Evolutionary conservation across 2,329 filamentous ascomycete species (phyloP).

Genomic region (Dactylellina leptospora): DNA sequence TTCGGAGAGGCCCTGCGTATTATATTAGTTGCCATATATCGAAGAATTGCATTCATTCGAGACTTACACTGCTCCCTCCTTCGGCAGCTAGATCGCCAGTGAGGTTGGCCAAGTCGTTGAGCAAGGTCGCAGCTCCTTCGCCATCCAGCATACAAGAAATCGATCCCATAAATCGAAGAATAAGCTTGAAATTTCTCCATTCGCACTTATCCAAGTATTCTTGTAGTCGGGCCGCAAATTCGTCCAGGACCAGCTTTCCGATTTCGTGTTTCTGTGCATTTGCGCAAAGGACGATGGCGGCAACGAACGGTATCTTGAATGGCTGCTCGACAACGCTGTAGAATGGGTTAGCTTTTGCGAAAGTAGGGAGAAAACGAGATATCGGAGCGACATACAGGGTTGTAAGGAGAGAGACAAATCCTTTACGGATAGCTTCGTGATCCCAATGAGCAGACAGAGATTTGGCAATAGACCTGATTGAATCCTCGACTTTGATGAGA

Average conservation of each 20-base stretch:
- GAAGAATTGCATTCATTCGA: neutral
- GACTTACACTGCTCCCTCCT: conserved; percentile 43
- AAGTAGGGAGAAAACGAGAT: conserved; percentile 52
- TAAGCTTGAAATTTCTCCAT: conserved; percentile 91
- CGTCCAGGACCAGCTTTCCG: conserved; percentile 67
- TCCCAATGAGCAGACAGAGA: conserved; percentile 83
- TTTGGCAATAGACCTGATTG: conserved; percentile 77
- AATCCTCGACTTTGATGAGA: conserved; percentile 79
- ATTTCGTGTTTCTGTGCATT: conserved; percentile 78
- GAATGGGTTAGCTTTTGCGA: conserved; percentile 18
- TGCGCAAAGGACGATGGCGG: conserved; percentile 79
- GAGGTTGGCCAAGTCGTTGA: conserved; percentile 81
- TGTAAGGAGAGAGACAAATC: conserved; percentile 76
- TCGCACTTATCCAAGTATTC: conserved; percentile 74
- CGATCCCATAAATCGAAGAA: conserved; percentile 87
- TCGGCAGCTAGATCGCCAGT: conserved; percentile 77
- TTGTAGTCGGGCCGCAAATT: conserved; percentile 73
- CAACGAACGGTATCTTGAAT: conserved; percentile 95
- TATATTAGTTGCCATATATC: conserved; percentile 1
- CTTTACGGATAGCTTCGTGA: conserved; percentile 77
- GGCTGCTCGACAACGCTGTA: conserved; percentile 81
- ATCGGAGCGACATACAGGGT: conserved; percentile 69
- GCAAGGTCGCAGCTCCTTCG: conserved; percentile 82
- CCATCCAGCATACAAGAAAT: conserved; percentile 81
- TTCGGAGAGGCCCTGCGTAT: conserved; percentile 37